A percentile compares a stretch with the other conserved stretches of the same genome.
phyloP scores from a whole-genome alignment of 345 rosid species.

The Durio zibethinus region DNA sequence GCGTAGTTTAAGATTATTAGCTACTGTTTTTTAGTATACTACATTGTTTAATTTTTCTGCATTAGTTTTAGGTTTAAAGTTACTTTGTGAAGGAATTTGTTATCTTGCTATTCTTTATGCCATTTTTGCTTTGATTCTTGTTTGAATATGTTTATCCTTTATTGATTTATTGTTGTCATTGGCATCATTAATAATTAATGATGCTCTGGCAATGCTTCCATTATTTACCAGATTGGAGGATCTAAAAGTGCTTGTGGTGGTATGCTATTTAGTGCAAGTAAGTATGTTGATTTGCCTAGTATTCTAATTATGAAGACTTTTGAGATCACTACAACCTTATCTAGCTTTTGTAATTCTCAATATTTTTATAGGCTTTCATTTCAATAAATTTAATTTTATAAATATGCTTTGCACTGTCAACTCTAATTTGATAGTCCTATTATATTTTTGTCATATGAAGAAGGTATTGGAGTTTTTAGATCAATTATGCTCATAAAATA shows the following conservation, averaged over 20 bases:
- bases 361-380: neutral
- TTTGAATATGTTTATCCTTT: neutral
- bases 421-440: conserved; percentile 15
- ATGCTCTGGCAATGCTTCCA: conserved; percentile 27
- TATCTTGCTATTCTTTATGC: conserved; percentile 61
- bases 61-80: no score
- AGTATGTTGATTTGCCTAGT: conserved; percentile 46
- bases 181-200: conserved; percentile 19
- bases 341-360: conserved; percentile 51
- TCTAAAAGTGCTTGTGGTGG: conserved; percentile 83
- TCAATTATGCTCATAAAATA: conserved; percentile 66
- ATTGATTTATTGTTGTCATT: neutral
- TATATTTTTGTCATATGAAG: conserved; percentile 68
- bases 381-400: neutral
- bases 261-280: conserved; percentile 58
- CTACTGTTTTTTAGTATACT: no score
- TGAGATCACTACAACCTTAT: conserved; percentile 60
- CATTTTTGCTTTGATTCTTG: conserved; percentile 6
- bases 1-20: no score
- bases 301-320: conserved; percentile 68
- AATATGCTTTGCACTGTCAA: conserved; percentile 3
- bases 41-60: no score
- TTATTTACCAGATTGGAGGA: conserved; percentile 61
- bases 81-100: conserved; percentile 80
- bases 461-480: conserved; percentile 70